Evolutionary conservation across 352 stramenopile genomes (phyloP), one percentile per base, ranked within the genome.

Genomic region (Phytophthora pisi): DNA sequence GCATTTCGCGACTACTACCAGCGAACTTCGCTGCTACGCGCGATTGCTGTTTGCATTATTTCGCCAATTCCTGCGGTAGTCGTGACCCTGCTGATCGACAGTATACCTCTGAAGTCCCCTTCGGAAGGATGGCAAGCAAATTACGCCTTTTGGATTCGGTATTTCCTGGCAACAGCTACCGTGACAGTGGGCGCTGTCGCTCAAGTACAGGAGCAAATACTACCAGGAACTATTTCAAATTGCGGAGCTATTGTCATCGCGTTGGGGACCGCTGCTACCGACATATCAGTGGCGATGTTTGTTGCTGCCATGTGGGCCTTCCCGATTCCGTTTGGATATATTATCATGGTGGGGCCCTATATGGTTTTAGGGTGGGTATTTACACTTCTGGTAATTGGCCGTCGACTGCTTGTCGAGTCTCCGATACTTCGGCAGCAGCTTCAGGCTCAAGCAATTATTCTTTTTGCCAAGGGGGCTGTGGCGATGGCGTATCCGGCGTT

Each of bases 261-360:
- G 40, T 20, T 46, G 40, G 40, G 40, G 6, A 46, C 40, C n/a
- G 40, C 40, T 46, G 16, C 40, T 16, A 46, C 40, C 15, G 40
- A 46, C 16, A 46, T 20, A 46, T 20, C 16, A 46, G n/a, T 46
- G 13, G 40, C 40, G 6, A 20, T 46, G 15, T 20, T 46, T 18
- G 4, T 46, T n/a, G 40, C 40, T 7, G 40, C 40, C 7, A 20
- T 9, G 40, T 46, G 40, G 40, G 11, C 4, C 11, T 46, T 46
- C n/a, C 40, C 40, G 40, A 46, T 46, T 46, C 40, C 40, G 4
- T 46, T 46, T 46, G 40, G 40, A n/a, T 46, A 46, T 46, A 10
- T 46, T 20, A 20, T 46, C 4, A 46, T 46, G 38, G 38, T 46
- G 5, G 38, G 38, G 5, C 38, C 38, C 5, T 46, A 46, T 9